Conservation (phyloP, 2,329 filamentous ascomycete genomes). For the Aspergillus sp. region DNA sequence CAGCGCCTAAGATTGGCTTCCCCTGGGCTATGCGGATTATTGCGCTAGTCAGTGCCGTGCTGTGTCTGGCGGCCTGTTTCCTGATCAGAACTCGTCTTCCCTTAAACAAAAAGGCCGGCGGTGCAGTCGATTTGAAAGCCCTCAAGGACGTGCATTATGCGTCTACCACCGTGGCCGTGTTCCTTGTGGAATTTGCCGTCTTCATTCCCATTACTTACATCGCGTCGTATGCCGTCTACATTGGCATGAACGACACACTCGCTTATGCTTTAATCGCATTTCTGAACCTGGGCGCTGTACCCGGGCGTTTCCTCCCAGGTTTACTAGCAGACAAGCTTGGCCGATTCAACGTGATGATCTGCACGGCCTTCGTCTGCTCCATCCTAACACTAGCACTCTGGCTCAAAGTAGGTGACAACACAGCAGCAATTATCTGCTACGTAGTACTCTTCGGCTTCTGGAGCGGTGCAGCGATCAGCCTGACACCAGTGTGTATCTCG, state of each 20-base stretch:
- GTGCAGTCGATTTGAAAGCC: slow-evolving; percentile 16
- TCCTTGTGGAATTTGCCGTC: slow-evolving; percentile 30
- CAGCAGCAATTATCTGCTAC: slow-evolving; percentile 15
- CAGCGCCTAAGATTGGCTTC: slow-evolving; percentile 24
- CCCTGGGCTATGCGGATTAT: slow-evolving; percentile 27
- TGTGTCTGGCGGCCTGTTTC: slow-evolving; percentile 15
- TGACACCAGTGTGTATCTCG: slow-evolving; percentile 39
- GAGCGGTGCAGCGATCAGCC: slow-evolving; percentile 30
- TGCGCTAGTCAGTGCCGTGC: slow-evolving; percentile 14
- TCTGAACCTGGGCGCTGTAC: slow-evolving; percentile 25
- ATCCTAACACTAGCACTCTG: slow-evolving; percentile 19
- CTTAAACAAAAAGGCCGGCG: slow-evolving; percentile 10
- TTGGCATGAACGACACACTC: slow-evolving; percentile 17
- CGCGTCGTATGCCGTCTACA: slow-evolving; percentile 23
- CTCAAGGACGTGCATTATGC: slow-evolving; percentile 19
- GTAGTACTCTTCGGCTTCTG: slow-evolving; percentile 28
- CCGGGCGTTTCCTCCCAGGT: slow-evolving; percentile 26
- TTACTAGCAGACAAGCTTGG: slow-evolving; percentile 27
- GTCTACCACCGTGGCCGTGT: slow-evolving; percentile 22
- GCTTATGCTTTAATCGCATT: slow-evolving; percentile 26
- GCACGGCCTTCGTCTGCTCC: slow-evolving; percentile 12
- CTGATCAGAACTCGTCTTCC: slow-evolving; percentile 18
- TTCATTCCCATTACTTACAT: slow-evolving; percentile 33
- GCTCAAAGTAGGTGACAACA: slow-evolving; percentile 9
- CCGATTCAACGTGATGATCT: slow-evolving; percentile 25